Evolutionary conservation across 352 stramenopile genomes (phyloP), one percentile per base, ranked within the genome.

Genomic region (Pythium oligandrum): DNA sequence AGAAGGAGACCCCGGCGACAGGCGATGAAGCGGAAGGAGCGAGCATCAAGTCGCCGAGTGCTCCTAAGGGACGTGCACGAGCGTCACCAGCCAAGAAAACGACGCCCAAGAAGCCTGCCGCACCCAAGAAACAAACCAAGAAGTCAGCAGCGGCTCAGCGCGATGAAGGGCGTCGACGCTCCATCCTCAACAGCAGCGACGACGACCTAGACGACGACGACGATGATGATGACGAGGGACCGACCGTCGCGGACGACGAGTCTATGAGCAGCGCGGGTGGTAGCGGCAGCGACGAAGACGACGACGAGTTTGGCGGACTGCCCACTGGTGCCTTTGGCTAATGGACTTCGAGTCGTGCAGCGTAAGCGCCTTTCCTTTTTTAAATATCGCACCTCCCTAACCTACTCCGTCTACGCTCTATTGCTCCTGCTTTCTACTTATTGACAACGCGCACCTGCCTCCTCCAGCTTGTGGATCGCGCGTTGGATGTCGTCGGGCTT

Each of bases 241-340:
- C 17, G 17, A 26, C 17, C 17, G 17, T 26, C 17, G 17, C 17
- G 17, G 67, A 73, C 3, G 66, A 78, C 48, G 67, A 76, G 26
- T 75, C 69, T 4, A 34, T 64, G 43, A 75, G 69, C 42, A 70
- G 63, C 32, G 67, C 59, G 3, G 73, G 65, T 7, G 69, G 66
- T 3, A 81, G 68, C 47, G 61, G 56, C 1, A 78, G 66, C 40
- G 74, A 85, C 31, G 74, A 86, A 62, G 75, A 87, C 55, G 78
- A 73, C 50, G 75, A 87, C 47, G 73, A 83, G 39, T 66, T 77
- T 86, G 68, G 75, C 75, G 31, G 65, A 86, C 62, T 87, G 30
- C 75, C 75, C 4, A 84, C 70, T 8, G 75, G 75, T 9, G 75
- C 75, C 0, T 87, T 87, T 43, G 75, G 75, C 12, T 87, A 71